phyloP scores from a whole-genome alignment of 441 rosid species.

The Isatis lusitanica region DNA sequence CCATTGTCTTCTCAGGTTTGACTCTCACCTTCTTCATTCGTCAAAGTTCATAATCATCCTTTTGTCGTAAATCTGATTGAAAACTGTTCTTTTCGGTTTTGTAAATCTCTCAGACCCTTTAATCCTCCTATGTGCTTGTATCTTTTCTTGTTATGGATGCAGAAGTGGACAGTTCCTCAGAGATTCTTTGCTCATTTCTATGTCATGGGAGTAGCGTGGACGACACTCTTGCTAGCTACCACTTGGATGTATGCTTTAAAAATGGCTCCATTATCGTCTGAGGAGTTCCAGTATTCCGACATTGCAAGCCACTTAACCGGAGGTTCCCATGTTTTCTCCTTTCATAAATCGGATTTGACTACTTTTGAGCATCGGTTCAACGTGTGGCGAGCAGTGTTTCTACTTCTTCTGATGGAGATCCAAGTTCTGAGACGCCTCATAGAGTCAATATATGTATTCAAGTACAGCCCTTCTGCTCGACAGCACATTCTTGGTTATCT shows the following conservation, averaged over 20 bases:
- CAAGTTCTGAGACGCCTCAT: conserved; percentile 69
- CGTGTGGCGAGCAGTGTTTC: conserved; percentile 57
- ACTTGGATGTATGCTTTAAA: conserved; percentile 59
- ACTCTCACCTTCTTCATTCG: too few relatives aligned
- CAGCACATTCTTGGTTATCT: conserved; percentile 71
- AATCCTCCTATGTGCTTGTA: too few relatives aligned
- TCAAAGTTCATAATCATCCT: neutral
- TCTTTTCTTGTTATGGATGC: conserved; percentile 21
- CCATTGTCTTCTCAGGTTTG: conserved; percentile 41
- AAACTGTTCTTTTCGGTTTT: too few relatives aligned
- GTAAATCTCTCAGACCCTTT: too few relatives aligned
- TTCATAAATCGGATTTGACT: conserved; percentile 41
- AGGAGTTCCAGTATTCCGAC: too few relatives aligned
- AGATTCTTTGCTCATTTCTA: conserved; percentile 72
- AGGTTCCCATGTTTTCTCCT: conserved; percentile 49
- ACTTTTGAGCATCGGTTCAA: conserved; percentile 37
- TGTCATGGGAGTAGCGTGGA: conserved; percentile 62
- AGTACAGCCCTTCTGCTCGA: conserved; percentile 68
- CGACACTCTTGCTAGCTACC: conserved; percentile 55
- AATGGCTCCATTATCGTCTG: conserved; percentile 41
- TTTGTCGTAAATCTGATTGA: too few relatives aligned
- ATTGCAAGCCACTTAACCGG: conserved; percentile 50
- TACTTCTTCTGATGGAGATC: conserved; percentile 65
- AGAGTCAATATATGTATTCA: conserved; percentile 58
- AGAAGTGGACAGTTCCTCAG: conserved; percentile 76